Percentiles rank a stretch among this genome's conserved stretches.
These are phyloP conservation scores for Rhodotorula sp. DNA, from an alignment of 1,284 basidiomycete species.

Conservation along the genomic window DNA sequence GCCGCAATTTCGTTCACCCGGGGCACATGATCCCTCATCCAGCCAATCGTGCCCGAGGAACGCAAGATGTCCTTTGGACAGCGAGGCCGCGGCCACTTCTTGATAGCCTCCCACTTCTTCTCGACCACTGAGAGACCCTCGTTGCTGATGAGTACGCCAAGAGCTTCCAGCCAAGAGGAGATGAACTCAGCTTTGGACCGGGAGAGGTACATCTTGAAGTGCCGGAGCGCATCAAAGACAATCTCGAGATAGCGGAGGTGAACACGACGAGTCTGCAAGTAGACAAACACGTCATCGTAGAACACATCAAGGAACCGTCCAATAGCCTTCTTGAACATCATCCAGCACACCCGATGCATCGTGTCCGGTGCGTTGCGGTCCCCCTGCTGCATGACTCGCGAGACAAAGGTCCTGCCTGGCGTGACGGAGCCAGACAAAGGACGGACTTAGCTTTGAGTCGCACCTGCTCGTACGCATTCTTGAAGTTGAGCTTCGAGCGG, in stretches of 20 bases:
- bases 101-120: no score
- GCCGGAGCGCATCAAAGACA: conserved; percentile 51
- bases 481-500: no score
- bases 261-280: conserved; percentile 44
- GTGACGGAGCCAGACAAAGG: conserved; percentile 44
- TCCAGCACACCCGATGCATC: conserved; percentile 48
- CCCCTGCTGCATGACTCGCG: conserved; percentile 48
- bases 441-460: conserved; percentile 40
- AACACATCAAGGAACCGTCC: conserved; percentile 45
- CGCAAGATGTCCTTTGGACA: no score
- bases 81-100: no score
- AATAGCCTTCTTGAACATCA: conserved; percentile 47
- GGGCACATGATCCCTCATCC: conserved; percentile 51
- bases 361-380: conserved; percentile 49
- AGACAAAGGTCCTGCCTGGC: conserved; percentile 42
- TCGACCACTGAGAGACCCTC: conserved; percentile 44
- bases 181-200: no score
- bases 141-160: conserved; percentile 47
- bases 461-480: no score
- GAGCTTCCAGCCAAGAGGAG: conserved; percentile 41
- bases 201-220: no score
- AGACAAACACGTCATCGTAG: conserved; percentile 50
- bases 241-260: conserved; percentile 45
- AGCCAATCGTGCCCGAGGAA: conserved; percentile 53
- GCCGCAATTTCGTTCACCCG: conserved; percentile 41